Base-by-base conservation (phyloP, 345 rosid genomes). In the Laguncularia racemosa region DNA sequence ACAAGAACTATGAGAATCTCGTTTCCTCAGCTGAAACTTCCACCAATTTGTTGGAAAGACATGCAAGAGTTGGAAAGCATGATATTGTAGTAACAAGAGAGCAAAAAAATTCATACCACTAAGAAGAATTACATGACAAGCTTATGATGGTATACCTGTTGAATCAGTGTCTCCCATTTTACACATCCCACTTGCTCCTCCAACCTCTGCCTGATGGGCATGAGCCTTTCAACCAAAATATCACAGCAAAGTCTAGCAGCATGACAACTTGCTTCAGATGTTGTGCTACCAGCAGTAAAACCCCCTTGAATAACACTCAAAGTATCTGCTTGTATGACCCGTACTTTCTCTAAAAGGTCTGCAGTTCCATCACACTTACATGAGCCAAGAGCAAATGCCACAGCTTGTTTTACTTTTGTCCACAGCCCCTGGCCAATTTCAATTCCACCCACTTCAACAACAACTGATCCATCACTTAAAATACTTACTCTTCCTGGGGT, bases 361-460 rank as follows among this genome's bases (percentile, higher is more conserved):
- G 40, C 78, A 1, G 52, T 64, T 61, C 70, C 91, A 19, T 69
- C 71, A 48, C 82, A 77, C 47, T 74, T 75, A 47, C 76, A 57
- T 53, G 66, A 80, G 67, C 95, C 72, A 17, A 92, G 89, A 53
- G 80, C 89, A 81, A 77, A 89, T 57, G 97, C 96, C 64, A 78
- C 83, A 81, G 76, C 83, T 70, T 93, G 99, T 67, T 89, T 91
- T 44, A 78, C 99, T 74, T 93, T 93, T 2, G 97, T 89, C 91
- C 93, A 93, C 16, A 93, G 82, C 52, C 99, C 99, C 77, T 86
- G 97, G 15, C 97, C 99, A 13, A 92, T 54, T 68, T 92, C 98
- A 69, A 78, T 77, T 33, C 97, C 98, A 53, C 95, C 96, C 65
- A 92, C 91, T 75, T 92, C 97, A 65, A 83, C 95, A 44, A 65